Evolutionary conservation across 2,329 filamentous ascomycete species (phyloP), one percentile per base, ranked within the genome.

Genomic region (Alternaria conjuncta): DNA sequence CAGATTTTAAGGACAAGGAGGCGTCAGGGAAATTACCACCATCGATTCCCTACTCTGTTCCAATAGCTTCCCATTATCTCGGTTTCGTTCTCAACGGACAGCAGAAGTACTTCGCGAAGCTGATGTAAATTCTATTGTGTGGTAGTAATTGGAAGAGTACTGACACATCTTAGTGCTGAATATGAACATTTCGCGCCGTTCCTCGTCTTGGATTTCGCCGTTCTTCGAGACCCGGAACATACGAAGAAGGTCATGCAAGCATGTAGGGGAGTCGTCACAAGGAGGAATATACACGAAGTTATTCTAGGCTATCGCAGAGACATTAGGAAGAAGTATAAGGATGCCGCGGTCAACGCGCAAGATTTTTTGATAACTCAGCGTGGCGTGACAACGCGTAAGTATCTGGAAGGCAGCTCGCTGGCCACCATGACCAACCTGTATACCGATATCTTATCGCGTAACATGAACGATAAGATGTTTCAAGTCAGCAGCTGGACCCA

Each of bases 381-480:
- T 43, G 13, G 47, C 9, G 46, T 30, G 53, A 15, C 71, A 18
- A 62, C 64, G 10, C 45, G 57, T 15, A 68, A 67, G n/a, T 55
- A 73, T 41, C 28, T 76, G 9, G 58, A 65, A 5, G 73, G 71
- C 9, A 6, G 60, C 15, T 36, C 54, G 6, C 53, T 77, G 3
- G 43, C 47, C 1, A 23, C 61, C 7, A 44, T 66, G 1, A 46
- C 60, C 28, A 63, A 77, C n/a, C 46, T 51, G 8, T 77, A 75
- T 45, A 63, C 70, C 25, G 60, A 68, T 3, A 66, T 59, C 10
- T 51, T 78, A 9, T 71, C 71, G 7, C 56, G 61, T 8, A 74
- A 67, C n/a, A 61, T 78, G 49, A 59, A 73, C 26, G 69, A 73
- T 18, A 76, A 76, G 55, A 75, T 75, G 73, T 75, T 78, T 18